Evolutionary conservation across 495 filamentous ascomycete genomes (phyloP).

Genomic region (Hypoxylon trugodes): DNA sequence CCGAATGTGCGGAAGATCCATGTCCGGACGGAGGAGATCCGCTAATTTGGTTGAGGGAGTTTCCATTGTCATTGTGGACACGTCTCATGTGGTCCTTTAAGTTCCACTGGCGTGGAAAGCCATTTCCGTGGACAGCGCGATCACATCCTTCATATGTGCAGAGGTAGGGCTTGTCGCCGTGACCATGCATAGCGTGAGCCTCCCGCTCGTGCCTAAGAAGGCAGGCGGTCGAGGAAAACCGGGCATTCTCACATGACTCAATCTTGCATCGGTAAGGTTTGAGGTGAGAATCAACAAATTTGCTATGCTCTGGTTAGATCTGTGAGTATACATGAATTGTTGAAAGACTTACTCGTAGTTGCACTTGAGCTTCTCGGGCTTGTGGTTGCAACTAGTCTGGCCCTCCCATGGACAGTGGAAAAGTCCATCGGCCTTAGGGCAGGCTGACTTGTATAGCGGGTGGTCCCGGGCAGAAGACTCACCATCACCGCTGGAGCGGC

Average conservation of each 20-base stretch:
- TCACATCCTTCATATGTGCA: slow-evolving; percentile 88
- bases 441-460: slow-evolving; percentile 76
- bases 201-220: slow-evolving; percentile 94
- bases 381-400: slow-evolving; percentile 79
- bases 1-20: slow-evolving; percentile 41
- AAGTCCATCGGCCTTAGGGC: slow-evolving; percentile 72
- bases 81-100: slow-evolving; percentile 93
- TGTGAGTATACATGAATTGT: slow-evolving; percentile 22
- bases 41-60: slow-evolving; percentile 43
- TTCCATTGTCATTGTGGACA: slow-evolving; percentile 80
- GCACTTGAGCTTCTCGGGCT: slow-evolving; percentile 92
- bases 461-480: slow-evolving; percentile 76
- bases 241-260: slow-evolving; percentile 75
- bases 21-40: slow-evolving; percentile 48
- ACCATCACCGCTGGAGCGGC: slow-evolving; percentile 58
- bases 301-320: slow-evolving; percentile 66
- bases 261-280: slow-evolving; percentile 94
- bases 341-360: slow-evolving; percentile 83
- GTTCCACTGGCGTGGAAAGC: slow-evolving; percentile 94
- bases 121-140: slow-evolving; percentile 77
- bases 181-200: slow-evolving; percentile 92
- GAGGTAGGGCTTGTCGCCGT: slow-evolving; percentile 87
- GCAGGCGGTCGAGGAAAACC: slow-evolving; percentile 93
- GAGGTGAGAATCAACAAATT: slow-evolving; percentile 92
- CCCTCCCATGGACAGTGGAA: slow-evolving; percentile 91